A percentile compares a stretch with the other conserved stretches of the same genome.
Conservation (phyloP, 495 filamentous ascomycete genomes). For the Darksidea phi region DNA sequence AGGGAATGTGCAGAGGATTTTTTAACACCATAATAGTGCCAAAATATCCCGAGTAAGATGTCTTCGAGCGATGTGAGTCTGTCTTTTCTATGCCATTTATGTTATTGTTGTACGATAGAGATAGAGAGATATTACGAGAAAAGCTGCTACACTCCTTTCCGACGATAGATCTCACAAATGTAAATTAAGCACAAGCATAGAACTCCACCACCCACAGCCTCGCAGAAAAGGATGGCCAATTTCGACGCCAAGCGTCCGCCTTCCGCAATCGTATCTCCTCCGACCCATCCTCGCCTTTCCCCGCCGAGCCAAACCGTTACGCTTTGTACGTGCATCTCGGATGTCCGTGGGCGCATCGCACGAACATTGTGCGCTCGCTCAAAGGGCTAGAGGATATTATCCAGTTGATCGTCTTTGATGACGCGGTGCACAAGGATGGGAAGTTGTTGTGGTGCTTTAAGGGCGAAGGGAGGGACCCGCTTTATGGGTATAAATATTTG, state of each 20-base stretch:
- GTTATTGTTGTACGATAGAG: no score
- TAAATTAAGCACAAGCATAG: no score
- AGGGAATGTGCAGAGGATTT: no score
- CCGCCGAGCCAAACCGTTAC: constrained; percentile 63
- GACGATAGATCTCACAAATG: no score
- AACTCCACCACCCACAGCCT: no score
- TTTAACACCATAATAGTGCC: no score
- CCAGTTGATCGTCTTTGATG: constrained; percentile 43
- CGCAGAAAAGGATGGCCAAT: constrained; percentile 6
- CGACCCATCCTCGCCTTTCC: constrained; percentile 44
- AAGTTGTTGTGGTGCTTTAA: constrained; percentile 63
- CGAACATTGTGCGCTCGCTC: constrained; percentile 63
- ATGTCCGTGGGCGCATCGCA: constrained; percentile 66
- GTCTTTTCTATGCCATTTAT: no score
- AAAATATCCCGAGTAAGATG: no score
- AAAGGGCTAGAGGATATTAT: constrained; percentile 67
- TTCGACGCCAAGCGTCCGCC: constrained; percentile 12
- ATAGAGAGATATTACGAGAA: no score
- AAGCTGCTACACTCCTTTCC: no score
- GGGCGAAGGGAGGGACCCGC: constrained; percentile 35
- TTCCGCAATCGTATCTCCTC: constrained; percentile 37
- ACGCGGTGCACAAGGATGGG: constrained; percentile 44
- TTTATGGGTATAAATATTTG: constrained; percentile 53
- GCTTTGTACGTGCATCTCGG: constrained; percentile 71
- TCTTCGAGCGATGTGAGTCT: no score